Evolutionary conservation across 2,329 filamentous ascomycete species (phyloP).

Genomic region (Fusarium domesticum): DNA sequence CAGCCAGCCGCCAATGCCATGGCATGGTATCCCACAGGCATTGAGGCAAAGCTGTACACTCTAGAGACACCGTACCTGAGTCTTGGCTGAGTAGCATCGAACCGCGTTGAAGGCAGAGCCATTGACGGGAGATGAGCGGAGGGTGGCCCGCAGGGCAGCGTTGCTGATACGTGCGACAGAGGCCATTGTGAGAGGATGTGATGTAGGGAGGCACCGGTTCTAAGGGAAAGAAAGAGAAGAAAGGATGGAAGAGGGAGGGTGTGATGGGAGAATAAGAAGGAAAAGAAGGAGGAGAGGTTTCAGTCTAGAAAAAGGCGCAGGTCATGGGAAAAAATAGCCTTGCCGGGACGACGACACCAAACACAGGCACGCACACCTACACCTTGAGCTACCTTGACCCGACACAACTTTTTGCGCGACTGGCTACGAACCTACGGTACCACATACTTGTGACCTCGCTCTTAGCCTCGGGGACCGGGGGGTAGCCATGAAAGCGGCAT

Average conservation of each 20-base stretch:
- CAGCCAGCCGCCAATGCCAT: too few species aligned
- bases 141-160: conserved; percentile 75
- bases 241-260: conserved; percentile 33
- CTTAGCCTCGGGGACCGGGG: conserved; percentile 22
- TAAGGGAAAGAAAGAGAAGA: conserved; percentile 24
- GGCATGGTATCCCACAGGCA: conserved; percentile 3
- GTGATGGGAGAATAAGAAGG: conserved; percentile 33
- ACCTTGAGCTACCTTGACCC: conserved; percentile 2
- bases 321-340: conserved; percentile 16
- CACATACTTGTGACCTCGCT: not conserved
- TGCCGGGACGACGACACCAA: conserved; percentile 8
- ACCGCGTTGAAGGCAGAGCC: conserved; percentile 76
- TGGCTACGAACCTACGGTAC: not conserved
- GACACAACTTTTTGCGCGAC: not conserved
- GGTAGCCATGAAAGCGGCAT: conserved; percentile 17
- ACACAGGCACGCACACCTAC: not conserved
- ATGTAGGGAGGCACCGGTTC: conserved; percentile 29
- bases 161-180: conserved; percentile 78
- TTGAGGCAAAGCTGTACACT: conserved; percentile 1
- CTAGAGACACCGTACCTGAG: conserved; percentile 60
- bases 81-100: conserved; percentile 91
- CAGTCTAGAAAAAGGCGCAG: conserved; percentile 30
- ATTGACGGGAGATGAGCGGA: conserved; percentile 64
- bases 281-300: conserved; percentile 35
- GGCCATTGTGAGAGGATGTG: conserved; percentile 61